Conservation (phyloP, 441 rosid genomes). For the Mallotus japonicus region DNA sequence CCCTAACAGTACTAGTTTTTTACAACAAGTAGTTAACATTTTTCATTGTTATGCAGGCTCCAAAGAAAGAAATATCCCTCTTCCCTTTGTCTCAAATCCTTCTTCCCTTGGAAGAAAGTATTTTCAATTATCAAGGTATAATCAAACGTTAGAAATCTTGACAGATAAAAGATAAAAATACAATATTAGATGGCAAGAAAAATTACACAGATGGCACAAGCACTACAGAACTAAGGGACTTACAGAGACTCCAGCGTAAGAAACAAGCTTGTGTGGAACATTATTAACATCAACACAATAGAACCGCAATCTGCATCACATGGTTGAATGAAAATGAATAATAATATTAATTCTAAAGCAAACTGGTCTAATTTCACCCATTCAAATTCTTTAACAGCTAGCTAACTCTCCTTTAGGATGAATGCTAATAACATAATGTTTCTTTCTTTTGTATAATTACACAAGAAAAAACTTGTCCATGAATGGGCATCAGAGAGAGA, state of each 20-base stretch:
- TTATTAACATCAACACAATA: constrained; percentile 74
- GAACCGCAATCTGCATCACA: constrained; percentile 59
- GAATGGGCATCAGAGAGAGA: not conserved
- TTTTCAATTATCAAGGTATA: not conserved
- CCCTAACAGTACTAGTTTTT: not conserved
- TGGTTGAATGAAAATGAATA: constrained; percentile 2
- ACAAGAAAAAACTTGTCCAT: not conserved
- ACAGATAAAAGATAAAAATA: not conserved
- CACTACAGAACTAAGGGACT: constrained; percentile 28
- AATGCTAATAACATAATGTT: not conserved
- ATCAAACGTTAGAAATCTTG: not conserved
- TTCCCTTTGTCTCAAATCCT: not conserved
- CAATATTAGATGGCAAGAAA: not conserved
- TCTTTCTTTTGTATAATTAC: not conserved
- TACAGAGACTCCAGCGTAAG: constrained; percentile 81
- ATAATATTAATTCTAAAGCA: constrained; percentile 2
- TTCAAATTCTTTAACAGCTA: not conserved
- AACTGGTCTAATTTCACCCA: constrained; percentile 9
- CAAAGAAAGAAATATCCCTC: not conserved
- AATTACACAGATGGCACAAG: not conserved
- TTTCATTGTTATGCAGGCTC: not conserved
- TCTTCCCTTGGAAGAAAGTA: not conserved
- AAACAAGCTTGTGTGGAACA: constrained; percentile 70
- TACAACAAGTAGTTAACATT: not conserved
- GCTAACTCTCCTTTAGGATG: not conserved